Conservation (phyloP, 257 asterid species). For the Solanum virginianum region DNA sequence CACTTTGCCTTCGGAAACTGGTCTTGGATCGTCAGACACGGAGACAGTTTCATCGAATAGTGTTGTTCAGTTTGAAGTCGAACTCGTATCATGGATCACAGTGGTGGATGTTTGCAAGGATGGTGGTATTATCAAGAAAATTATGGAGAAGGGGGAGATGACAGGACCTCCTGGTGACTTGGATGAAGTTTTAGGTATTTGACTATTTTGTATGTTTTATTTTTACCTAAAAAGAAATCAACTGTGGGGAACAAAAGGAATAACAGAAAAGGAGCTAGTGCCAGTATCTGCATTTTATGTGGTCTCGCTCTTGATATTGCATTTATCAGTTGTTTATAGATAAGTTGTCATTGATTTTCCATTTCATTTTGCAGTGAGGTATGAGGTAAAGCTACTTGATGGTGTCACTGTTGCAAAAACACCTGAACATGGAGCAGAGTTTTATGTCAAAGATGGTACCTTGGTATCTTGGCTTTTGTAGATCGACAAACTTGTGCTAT, state of each 20-base stretch:
- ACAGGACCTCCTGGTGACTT: slow-evolving; percentile 59
- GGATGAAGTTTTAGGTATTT: slow-evolving; percentile 60
- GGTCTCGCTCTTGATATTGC: background rate
- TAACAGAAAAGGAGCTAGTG: background rate
- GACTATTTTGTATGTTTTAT: background rate
- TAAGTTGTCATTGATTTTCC: background rate
- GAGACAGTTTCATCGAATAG: slow-evolving; percentile 38
- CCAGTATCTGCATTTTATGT: background rate
- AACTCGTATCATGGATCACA: slow-evolving; percentile 56
- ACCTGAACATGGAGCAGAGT: slow-evolving; percentile 48
- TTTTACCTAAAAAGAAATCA: background rate
- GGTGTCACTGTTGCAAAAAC: slow-evolving; percentile 40
- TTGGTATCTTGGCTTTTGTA: background rate
- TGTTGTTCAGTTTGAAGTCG: slow-evolving; percentile 41
- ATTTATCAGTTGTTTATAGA: background rate
- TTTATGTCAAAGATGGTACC: slow-evolving; percentile 55
- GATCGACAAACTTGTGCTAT: background rate
- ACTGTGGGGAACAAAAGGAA: background rate
- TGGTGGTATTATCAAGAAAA: slow-evolving; percentile 59
- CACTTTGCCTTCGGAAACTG: slow-evolving; percentile 39
- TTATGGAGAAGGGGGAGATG: slow-evolving; percentile 41
- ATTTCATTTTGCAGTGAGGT: slow-evolving; percentile 31
- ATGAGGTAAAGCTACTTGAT: slow-evolving; percentile 37
- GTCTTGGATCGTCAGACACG: slow-evolving; percentile 22
- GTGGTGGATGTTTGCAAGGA: slow-evolving; percentile 64